Percentiles rank a stretch among this genome's conserved stretches.
Conservation (phyloP, 257 asterid genomes). For the Eucommia ulmoides region DNA sequence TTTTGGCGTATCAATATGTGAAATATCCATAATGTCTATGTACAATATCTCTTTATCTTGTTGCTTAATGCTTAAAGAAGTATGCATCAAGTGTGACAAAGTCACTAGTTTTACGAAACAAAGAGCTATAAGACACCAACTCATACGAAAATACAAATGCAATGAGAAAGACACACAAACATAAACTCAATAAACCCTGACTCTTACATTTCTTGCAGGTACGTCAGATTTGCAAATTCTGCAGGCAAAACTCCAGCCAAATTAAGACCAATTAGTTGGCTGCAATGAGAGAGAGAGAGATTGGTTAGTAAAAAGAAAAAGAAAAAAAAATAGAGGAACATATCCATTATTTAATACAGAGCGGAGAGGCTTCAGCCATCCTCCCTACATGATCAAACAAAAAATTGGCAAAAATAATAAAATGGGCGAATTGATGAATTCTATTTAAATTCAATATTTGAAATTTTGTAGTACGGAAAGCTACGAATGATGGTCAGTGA, state of each 20-base stretch:
- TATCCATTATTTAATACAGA: too few relatives aligned
- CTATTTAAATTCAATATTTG: too few relatives aligned
- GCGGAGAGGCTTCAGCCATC: too few relatives aligned
- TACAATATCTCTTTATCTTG: neutral
- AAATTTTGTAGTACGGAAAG: too few relatives aligned
- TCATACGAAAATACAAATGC: neutral
- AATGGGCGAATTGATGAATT: too few relatives aligned
- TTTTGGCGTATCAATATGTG: too few relatives aligned
- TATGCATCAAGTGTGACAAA: neutral
- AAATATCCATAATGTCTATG: neutral
- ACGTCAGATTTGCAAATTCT: conserved; percentile 32
- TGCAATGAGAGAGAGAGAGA: neutral
- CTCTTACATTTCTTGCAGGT: conserved; percentile 52
- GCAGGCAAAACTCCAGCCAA: neutral
- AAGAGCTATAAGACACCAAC: neutral
- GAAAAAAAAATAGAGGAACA: neutral
- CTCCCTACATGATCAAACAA: too few relatives aligned
- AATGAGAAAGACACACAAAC: neutral
- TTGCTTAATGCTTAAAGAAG: neutral
- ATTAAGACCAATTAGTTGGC: neutral
- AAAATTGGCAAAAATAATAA: too few relatives aligned
- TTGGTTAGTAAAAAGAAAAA: neutral
- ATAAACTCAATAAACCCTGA: neutral
- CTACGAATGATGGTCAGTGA: too few relatives aligned
- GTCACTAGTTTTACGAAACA: neutral